Evolutionary conservation across 2,329 filamentous ascomycete genomes (phyloP), one percentile per base, ranked within the genome.

Genomic region (Clonostachys chloroleuca): DNA sequence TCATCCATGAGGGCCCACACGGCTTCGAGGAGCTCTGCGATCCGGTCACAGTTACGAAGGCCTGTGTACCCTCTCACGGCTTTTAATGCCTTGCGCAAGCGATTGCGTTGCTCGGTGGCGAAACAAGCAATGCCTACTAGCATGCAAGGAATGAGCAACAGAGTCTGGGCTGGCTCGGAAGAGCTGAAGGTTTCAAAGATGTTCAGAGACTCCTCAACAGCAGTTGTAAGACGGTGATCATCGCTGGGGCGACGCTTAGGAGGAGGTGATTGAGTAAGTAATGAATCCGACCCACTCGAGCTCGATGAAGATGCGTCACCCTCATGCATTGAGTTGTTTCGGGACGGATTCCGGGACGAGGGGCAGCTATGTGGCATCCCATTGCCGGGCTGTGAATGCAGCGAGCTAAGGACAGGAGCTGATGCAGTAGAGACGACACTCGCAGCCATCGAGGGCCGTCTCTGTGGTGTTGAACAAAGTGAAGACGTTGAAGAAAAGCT

Each of bases 81-180:
- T 40, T 65, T 67, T 44, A 84, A 59, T 2, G 78, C 74, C 3
- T 63, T 62, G 5, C 75, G 67, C 7, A 84, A 65, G 12, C 77
- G 69, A n/a, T 74, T 68, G 44, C 78, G 76, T 51, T 83, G 78
- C 3, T 59, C 52, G 1, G 68, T 63, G 3, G 74, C 69, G 53
- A 84, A 83, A 49, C 77, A 79, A 1, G 79, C 75, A n/a, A 77
- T 79, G 18, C 81, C 81, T 39, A 84, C 74, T 2, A 85, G 62
- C 20, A 84, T 72, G 47, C 79, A 81, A 1, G 81, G 81, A 13
- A 84, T 74, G 17, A 85, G 63, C 1, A 84, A 68, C 5, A 85
- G 64, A 1, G 79, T 81, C 56, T 84, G 80, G 5, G 71, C 73
- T 0, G 79, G 78, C 51, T 85, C 81, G 14, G 72, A 74, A 3